Percentiles rank a stretch among this genome's conserved stretches.
These are phyloP conservation scores for Blastomyces silverae DNA, from an alignment of 2,329 filamentous ascomycete species.

Conservation along the genomic window DNA sequence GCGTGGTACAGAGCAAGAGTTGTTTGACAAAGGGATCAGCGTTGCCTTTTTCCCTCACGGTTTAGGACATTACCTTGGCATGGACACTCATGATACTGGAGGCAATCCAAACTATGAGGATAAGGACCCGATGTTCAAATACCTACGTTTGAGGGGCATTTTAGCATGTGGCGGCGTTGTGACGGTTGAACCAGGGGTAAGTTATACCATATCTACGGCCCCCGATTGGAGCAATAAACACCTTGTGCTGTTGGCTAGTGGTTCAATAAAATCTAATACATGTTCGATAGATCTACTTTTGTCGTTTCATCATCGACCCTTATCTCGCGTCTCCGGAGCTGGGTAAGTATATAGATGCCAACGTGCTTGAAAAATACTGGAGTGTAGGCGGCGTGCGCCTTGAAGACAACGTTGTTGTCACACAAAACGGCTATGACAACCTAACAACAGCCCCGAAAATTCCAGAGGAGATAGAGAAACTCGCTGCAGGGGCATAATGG, in stretches of 20 bases:
- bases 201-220: conserved; percentile 28
- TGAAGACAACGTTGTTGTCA: conserved; percentile 83
- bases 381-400: conserved; percentile 87
- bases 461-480: conserved; percentile 55
- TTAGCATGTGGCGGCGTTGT: conserved; percentile 76
- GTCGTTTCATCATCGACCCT: conserved; percentile 76
- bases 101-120: conserved; percentile 68
- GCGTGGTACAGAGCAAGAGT: conserved; percentile 57
- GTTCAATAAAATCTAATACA: conserved; percentile 9
- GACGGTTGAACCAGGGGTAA: conserved; percentile 86
- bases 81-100: conserved; percentile 86
- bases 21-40: conserved; percentile 71
- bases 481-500: conserved; percentile 21
- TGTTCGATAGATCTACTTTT: conserved; percentile 69
- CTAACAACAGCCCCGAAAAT: conserved; percentile 73
- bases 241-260: background rate
- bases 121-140: conserved; percentile 75
- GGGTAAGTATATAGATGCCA: conserved; percentile 66
- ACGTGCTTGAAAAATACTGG: conserved; percentile 72
- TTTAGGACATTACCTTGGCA: conserved; percentile 80
- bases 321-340: conserved; percentile 67
- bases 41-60: conserved; percentile 90
- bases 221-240: background rate
- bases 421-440: conserved; percentile 71
- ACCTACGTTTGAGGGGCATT: conserved; percentile 69